phyloP scores from a whole-genome alignment of 352 stramenopile species.

The Phytophthora brassicae region DNA sequence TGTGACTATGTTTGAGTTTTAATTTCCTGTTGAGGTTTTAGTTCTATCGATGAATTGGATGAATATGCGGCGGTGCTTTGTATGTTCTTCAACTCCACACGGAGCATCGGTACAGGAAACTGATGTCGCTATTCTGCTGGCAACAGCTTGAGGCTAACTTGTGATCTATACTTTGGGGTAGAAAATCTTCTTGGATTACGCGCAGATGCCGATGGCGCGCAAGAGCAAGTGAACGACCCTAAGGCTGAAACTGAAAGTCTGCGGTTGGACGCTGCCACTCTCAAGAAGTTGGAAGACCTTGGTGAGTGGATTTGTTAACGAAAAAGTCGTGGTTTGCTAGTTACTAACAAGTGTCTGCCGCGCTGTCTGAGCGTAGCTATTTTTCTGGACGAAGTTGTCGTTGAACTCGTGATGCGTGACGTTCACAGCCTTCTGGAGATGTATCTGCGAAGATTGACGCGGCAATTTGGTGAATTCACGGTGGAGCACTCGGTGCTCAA shows the following conservation, averaged over 20 bases:
- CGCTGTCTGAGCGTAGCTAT: slow-evolving; percentile 37
- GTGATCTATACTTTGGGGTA: slow-evolving; percentile 14
- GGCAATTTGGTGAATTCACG: slow-evolving; percentile 63
- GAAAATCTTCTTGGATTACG: slow-evolving; percentile 61
- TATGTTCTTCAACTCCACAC: slow-evolving; percentile 73
- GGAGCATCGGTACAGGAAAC: slow-evolving; percentile 49
- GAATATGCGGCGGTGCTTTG: slow-evolving; percentile 73
- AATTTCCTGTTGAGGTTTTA: slow-evolving; percentile 9
- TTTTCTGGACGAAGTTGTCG: slow-evolving; percentile 80
- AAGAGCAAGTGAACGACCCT: slow-evolving; percentile 57
- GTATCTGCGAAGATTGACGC: slow-evolving; percentile 61
- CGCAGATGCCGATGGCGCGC: slow-evolving; percentile 49
- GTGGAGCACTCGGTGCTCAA: slow-evolving; percentile 49
- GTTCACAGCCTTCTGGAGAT: slow-evolving; percentile 65
- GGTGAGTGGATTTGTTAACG: slow-evolving; percentile 43
- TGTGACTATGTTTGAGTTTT: background rate
- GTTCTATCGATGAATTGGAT: slow-evolving; percentile 60
- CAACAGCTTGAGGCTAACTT: background rate
- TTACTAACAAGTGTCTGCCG: background rate
- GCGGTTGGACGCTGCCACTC: slow-evolving; percentile 31
- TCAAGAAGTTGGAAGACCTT: slow-evolving; percentile 55
- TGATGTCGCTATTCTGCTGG: background rate
- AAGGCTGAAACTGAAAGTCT: slow-evolving; percentile 17
- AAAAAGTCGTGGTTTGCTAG: too few relatives aligned
- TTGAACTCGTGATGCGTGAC: slow-evolving; percentile 78